A percentile compares a stretch with the other conserved stretches of the same genome.
Evolutionary conservation across 768 basidiomycete species (phyloP).

Genomic region (Exidia glandulosa): DNA sequence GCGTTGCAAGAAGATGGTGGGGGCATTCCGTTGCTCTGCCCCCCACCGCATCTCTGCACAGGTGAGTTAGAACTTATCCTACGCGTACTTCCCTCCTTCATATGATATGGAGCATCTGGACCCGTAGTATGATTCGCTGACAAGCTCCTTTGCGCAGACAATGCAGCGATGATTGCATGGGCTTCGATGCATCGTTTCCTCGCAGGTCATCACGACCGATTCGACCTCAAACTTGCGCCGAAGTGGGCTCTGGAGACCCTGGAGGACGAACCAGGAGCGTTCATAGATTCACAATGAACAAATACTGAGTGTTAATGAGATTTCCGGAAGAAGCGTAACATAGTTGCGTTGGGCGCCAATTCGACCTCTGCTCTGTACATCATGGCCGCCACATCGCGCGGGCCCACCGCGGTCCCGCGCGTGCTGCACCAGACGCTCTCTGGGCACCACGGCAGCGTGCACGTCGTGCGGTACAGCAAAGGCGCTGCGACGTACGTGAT

Average conservation of each 20-base stretch:
- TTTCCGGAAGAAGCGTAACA: no score
- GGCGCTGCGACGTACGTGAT: slow-evolving; percentile 81
- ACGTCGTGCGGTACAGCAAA: slow-evolving; percentile 86
- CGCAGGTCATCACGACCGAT: slow-evolving; percentile 46
- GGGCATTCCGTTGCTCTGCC: slow-evolving; percentile 47
- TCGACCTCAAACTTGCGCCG: slow-evolving; percentile 45
- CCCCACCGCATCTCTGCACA: slow-evolving; percentile 73
- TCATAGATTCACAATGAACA: background rate
- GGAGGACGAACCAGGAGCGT: background rate
- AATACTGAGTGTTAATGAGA: no score
- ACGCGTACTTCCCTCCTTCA: background rate
- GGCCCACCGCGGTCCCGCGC: slow-evolving; percentile 20
- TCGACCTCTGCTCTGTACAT: background rate
- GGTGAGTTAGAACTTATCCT: slow-evolving; percentile 31
- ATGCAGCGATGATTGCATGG: slow-evolving; percentile 96
- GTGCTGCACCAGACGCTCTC: slow-evolving; percentile 51
- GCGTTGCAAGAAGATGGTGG: slow-evolving; percentile 16
- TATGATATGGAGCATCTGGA: background rate
- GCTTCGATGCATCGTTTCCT: slow-evolving; percentile 77
- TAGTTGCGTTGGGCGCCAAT: background rate
- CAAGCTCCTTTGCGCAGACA: no score
- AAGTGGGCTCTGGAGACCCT: slow-evolving; percentile 74
- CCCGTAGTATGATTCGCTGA: no score
- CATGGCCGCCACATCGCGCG: background rate
- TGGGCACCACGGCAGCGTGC: slow-evolving; percentile 73